Evolutionary conservation across 345 rosid species (phyloP).

Genomic region (Abelmoschus esculentus): DNA sequence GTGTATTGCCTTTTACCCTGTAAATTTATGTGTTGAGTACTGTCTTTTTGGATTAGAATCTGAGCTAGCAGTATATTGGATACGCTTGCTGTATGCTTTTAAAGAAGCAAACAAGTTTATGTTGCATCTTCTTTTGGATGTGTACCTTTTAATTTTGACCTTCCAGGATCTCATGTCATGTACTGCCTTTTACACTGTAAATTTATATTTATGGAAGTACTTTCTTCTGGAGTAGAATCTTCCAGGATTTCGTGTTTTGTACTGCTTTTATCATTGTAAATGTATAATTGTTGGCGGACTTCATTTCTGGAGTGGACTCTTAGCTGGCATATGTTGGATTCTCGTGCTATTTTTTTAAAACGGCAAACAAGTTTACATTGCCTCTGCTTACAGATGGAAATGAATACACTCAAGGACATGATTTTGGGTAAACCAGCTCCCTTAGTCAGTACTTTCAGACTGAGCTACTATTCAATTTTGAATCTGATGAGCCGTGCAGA

Average conservation of each 20-base stretch:
- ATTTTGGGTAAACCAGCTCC: slow-evolving; percentile 99
- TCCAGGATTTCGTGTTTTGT: background rate
- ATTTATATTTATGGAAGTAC: background rate
- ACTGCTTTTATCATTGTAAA: background rate
- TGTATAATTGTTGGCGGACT: background rate
- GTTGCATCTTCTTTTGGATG: slow-evolving; percentile 43
- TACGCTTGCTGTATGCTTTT: slow-evolving; percentile 10
- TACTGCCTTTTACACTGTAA: background rate
- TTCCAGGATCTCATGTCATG: background rate
- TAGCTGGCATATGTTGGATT: background rate
- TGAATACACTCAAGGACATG: slow-evolving; percentile 86
- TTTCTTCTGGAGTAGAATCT: background rate
- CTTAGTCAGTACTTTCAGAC: slow-evolving; percentile 90
- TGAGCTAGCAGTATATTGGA: background rate
- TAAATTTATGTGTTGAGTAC: background rate
- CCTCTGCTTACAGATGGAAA: slow-evolving; percentile 65
- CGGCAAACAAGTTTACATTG: slow-evolving; percentile 7
- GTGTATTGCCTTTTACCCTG: background rate
- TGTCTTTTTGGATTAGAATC: background rate
- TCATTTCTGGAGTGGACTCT: background rate
- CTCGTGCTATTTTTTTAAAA: slow-evolving; percentile 7
- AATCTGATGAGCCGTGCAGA: slow-evolving; percentile 97
- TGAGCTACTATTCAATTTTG: slow-evolving; percentile 94
- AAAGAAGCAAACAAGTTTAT: slow-evolving; percentile 6
- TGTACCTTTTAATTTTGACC: background rate